A percentile compares a stretch with the other conserved stretches of the same genome.
Evolutionary conservation across 441 rosid species (phyloP).

Genomic region (Capsella rubella): DNA sequence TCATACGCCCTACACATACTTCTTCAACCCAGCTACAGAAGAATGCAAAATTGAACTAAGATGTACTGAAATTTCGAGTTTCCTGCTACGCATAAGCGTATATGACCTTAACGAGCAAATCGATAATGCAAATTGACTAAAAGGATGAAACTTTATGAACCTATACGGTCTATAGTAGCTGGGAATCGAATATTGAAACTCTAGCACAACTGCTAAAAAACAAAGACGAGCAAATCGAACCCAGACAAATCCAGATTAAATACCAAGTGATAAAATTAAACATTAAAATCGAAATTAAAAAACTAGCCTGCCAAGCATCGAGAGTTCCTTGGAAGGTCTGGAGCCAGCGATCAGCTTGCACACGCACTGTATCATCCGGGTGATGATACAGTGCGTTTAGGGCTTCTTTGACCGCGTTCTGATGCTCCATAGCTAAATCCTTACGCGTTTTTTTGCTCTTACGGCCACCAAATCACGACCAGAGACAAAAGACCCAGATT

Average conservation of each 20-base stretch:
- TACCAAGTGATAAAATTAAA: constrained; percentile 2
- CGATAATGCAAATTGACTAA: neutral
- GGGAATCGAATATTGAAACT: neutral
- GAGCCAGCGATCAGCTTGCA: constrained; percentile 92
- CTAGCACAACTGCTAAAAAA: constrained; percentile 6
- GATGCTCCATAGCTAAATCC: constrained; percentile 67
- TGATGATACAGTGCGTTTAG: constrained; percentile 95
- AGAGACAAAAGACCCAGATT: constrained; percentile 17
- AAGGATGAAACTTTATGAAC: constrained; percentile 17
- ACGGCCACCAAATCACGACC: constrained; percentile 43
- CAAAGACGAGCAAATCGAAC: constrained; percentile 27
- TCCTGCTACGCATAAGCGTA: constrained; percentile 3
- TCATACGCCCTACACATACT: constrained; percentile 11
- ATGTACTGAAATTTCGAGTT: constrained; percentile 23
- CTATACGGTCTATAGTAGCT: constrained; percentile 9
- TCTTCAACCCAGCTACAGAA: constrained; percentile 15
- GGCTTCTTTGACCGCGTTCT: constrained; percentile 92
- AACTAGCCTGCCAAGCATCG: constrained; percentile 95
- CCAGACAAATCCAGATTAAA: constrained; percentile 27
- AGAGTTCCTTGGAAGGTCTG: constrained; percentile 90
- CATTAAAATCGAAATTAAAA: neutral
- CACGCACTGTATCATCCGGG: constrained; percentile 85
- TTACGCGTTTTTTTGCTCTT: constrained; percentile 26
- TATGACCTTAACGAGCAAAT: constrained; percentile 15
- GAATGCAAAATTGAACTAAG: neutral